Evolutionary conservation across 2,329 filamentous ascomycete genomes (phyloP).

Genomic region (Penicillium sp.): DNA sequence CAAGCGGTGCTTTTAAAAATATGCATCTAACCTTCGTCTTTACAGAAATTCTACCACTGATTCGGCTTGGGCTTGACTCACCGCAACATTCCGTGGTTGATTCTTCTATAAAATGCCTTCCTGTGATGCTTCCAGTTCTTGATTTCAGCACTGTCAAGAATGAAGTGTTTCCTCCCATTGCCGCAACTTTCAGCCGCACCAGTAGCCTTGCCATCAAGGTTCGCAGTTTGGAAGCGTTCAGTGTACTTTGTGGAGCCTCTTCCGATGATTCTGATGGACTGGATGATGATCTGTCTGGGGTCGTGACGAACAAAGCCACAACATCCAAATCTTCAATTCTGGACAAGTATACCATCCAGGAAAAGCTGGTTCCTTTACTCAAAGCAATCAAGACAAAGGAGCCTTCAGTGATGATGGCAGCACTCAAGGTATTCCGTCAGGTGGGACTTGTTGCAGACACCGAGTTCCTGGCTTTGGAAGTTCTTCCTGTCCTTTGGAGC

Average conservation of each 20-base stretch:
- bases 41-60: conserved; percentile 81
- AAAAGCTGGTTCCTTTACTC: conserved; percentile 89
- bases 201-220: conserved; percentile 95
- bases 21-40: conserved; percentile 21
- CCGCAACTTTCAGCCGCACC: conserved; percentile 86
- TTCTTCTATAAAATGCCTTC: conserved; percentile 75
- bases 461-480: conserved; percentile 89
- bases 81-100: conserved; percentile 88
- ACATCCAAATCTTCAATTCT: conserved; percentile 73
- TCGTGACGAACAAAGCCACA: conserved; percentile 54
- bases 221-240: conserved; percentile 84
- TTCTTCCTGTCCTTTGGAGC: conserved; percentile 84
- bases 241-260: conserved; percentile 81
- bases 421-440: conserved; percentile 79
- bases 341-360: conserved; percentile 97
- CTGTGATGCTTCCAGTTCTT: conserved; percentile 79
- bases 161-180: conserved; percentile 90
- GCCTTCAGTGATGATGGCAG: conserved; percentile 94
- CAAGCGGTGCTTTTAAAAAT: conserved; percentile 3
- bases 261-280: conserved; percentile 49
- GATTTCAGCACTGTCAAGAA: conserved; percentile 98
- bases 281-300: conserved; percentile 74
- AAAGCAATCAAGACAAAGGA: conserved; percentile 97
- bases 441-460: conserved; percentile 80
- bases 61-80: conserved; percentile 81